These are phyloP conservation scores for Candida vartiovaarae DNA, from an alignment of 805 yeast genomes.

Conservation along the genomic window DNA sequence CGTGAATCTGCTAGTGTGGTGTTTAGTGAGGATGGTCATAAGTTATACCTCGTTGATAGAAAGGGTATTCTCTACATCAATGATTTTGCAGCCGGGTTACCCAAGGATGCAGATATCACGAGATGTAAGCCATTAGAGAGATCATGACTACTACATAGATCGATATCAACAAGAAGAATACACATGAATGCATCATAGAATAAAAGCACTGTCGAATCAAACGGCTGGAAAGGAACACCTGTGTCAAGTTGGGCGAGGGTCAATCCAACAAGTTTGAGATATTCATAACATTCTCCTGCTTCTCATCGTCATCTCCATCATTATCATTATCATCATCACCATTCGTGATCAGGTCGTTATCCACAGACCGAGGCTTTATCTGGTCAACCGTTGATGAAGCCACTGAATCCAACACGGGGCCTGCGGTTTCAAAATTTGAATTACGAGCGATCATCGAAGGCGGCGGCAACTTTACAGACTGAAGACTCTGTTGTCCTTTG, in stretches of 20 bases:
- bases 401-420: no score
- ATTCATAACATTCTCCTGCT: slow-evolving; percentile 15
- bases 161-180: not conserved
- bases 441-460: slow-evolving; percentile 9
- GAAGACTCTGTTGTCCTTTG: not conserved
- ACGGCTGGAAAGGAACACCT: not conserved
- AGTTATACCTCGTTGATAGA: slow-evolving; percentile 67
- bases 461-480: slow-evolving; percentile 13
- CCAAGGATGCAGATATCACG: slow-evolving; percentile 53
- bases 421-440: not conserved
- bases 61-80: slow-evolving; percentile 73
- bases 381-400: no score
- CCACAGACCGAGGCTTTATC: no score
- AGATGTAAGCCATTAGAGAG: slow-evolving; percentile 41
- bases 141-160: not conserved
- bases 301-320: not conserved
- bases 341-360: no score
- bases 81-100: slow-evolving; percentile 84
- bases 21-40: slow-evolving; percentile 79
- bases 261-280: slow-evolving; percentile 17
- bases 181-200: no score
- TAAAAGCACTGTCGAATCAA: not conserved
- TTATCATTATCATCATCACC: no score
- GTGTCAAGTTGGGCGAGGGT: not conserved
- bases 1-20: slow-evolving; percentile 73